These are phyloP conservation scores for Agrocybe pediades DNA, from an alignment of 768 basidiomycete genomes.

Conservation along the genomic window DNA sequence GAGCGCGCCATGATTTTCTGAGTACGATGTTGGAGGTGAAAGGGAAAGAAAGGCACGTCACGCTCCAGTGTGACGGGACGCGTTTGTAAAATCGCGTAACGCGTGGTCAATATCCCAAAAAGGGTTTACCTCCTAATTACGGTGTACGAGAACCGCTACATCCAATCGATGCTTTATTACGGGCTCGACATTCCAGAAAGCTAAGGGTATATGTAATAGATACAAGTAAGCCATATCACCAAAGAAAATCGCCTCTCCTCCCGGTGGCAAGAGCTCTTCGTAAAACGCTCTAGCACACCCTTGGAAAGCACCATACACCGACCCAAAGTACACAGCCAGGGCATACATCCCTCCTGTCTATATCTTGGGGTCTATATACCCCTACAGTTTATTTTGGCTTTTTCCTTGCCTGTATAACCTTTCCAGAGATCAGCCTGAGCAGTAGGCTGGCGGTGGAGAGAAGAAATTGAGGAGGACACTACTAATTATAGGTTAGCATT, in stretches of 20 bases:
- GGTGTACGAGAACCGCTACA: not conserved
- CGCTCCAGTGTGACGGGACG: slow-evolving; percentile 15
- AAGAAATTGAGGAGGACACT: too few species aligned
- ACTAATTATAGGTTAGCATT: too few species aligned
- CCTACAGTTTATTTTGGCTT: too few species aligned
- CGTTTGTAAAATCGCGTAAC: slow-evolving; percentile 8
- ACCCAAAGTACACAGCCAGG: slow-evolving; percentile 79
- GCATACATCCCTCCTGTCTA: slow-evolving; percentile 86
- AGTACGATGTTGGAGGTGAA: not conserved
- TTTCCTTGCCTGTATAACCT: too few species aligned
- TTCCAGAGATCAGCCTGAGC: too few species aligned
- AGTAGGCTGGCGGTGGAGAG: too few species aligned
- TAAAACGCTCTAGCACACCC: slow-evolving; percentile 87
- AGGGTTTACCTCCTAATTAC: not conserved
- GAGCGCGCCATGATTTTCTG: slow-evolving; percentile 35
- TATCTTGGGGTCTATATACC: too few species aligned
- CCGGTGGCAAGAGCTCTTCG: slow-evolving; percentile 81
- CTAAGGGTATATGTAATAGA: too few species aligned
- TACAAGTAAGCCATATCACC: too few species aligned
- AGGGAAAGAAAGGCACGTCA: slow-evolving; percentile 12
- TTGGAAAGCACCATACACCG: slow-evolving; percentile 89
- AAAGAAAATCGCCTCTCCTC: slow-evolving; percentile 89
- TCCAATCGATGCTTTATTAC: not conserved
- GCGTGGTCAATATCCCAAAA: not conserved
- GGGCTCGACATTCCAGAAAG: too few species aligned